Conservation (phyloP, 75 land plant species). For the Pinus albicaulis region DNA sequence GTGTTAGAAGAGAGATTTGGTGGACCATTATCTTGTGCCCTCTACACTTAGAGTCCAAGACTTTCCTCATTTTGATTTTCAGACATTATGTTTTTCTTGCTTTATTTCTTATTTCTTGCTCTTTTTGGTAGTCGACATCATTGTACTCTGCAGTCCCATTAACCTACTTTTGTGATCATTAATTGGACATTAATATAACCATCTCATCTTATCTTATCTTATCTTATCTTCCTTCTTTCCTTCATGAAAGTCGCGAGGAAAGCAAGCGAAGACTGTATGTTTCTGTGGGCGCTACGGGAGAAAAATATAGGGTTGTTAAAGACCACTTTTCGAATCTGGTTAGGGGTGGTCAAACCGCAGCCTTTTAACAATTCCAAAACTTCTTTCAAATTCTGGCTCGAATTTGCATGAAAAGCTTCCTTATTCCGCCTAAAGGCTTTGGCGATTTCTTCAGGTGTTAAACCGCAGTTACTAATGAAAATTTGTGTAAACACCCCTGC, state of each 20-base stretch:
- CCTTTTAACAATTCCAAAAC: background rate
- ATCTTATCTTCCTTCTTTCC: background rate
- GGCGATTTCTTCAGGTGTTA: background rate
- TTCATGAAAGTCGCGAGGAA: slow-evolving; percentile 5
- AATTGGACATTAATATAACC: too few relatives aligned
- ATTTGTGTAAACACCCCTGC: background rate
- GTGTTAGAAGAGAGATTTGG: too few relatives aligned
- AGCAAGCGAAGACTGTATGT: slow-evolving; percentile 14
- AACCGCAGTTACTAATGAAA: background rate
- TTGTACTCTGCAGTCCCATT: too few relatives aligned
- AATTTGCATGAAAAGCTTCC: background rate
- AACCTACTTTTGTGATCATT: too few relatives aligned
- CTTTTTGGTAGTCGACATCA: too few relatives aligned
- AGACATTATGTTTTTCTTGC: too few relatives aligned
- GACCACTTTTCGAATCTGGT: slow-evolving; percentile 10
- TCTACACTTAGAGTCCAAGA: too few relatives aligned
- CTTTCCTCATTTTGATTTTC: too few relatives aligned
- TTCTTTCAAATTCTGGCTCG: background rate
- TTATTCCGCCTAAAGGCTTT: background rate
- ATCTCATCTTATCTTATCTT: too few relatives aligned
- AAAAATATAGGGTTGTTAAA: slow-evolving; percentile 1
- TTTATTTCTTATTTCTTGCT: too few relatives aligned
- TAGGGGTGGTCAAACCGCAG: background rate
- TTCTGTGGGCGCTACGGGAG: background rate
- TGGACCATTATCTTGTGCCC: too few relatives aligned